Percentiles rank a stretch among this genome's conserved stretches.
Conservation (phyloP, 1,139 yeast genomes). For the Lodderomyces orthopsilosis region DNA sequence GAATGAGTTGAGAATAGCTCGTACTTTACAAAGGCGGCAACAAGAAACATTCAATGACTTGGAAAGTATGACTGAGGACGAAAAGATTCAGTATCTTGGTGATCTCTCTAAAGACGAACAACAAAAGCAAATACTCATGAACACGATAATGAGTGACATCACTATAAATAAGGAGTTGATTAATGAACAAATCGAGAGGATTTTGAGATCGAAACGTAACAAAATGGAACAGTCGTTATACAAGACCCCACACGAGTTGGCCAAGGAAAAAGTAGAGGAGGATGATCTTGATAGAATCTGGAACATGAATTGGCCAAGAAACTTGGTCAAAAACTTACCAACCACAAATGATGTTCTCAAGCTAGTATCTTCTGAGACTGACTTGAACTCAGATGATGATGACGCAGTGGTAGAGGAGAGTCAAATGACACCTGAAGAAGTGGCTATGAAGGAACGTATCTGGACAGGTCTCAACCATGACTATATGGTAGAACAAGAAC, state of each 20-base stretch:
- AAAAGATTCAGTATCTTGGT: conserved; percentile 6
- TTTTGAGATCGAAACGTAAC: conserved; percentile 16
- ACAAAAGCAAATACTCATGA: conserved; percentile 17
- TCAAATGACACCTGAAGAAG: conserved; percentile 65
- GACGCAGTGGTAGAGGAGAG: conserved; percentile 70
- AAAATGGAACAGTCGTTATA: conserved; percentile 14
- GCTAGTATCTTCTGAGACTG: conserved; percentile 58
- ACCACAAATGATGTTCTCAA: conserved; percentile 52
- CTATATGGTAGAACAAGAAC: conserved; percentile 80
- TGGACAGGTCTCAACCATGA: conserved; percentile 92
- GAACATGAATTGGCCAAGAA: conserved; percentile 49
- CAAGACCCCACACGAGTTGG: conserved; percentile 14
- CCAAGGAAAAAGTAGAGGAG: conserved; percentile 6
- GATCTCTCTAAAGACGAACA: conserved; percentile 13
- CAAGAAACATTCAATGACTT: conserved; percentile 14
- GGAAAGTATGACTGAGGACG: conserved; percentile 10
- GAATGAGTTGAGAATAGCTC: conserved; percentile 25
- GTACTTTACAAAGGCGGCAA: conserved; percentile 12
- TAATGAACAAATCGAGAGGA: conserved; percentile 15
- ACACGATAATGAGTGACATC: conserved; percentile 24
- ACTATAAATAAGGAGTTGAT: conserved; percentile 20
- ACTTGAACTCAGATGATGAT: conserved; percentile 63
- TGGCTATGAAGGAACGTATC: conserved; percentile 65
- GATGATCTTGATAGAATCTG: conserved; percentile 12
- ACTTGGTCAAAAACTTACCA: conserved; percentile 51